These are phyloP conservation scores for Citrullus colocynthis DNA, from an alignment of 306 rosid genomes.

Conservation along the genomic window DNA sequence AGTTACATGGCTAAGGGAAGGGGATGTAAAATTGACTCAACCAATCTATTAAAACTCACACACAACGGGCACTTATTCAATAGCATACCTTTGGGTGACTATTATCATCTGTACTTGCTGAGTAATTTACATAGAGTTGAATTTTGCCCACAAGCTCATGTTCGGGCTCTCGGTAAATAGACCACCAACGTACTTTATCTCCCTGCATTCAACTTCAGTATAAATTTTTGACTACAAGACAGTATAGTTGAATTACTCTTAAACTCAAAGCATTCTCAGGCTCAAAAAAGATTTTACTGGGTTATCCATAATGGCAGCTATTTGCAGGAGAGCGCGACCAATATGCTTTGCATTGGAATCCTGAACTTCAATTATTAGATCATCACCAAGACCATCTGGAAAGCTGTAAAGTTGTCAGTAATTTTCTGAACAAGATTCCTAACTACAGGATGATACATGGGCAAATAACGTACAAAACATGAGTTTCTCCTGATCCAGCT, in stretches of 20 bases:
- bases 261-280: neutral
- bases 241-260: conserved; percentile 1
- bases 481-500: conserved; percentile 91
- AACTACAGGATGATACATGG: neutral
- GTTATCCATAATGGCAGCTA: conserved; percentile 71
- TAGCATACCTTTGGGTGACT: conserved; percentile 63
- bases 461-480: conserved; percentile 58
- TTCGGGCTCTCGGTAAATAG: conserved; percentile 60
- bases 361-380: conserved; percentile 76
- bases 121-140: conserved; percentile 62
- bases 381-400: conserved; percentile 94
- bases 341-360: conserved; percentile 86
- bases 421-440: conserved; percentile 15
- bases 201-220: conserved; percentile 44
- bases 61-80: neutral
- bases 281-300: conserved; percentile 41
- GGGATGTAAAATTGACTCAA: neutral
- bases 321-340: conserved; percentile 72
- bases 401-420: conserved; percentile 70
- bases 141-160: conserved; percentile 82
- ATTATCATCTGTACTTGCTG: conserved; percentile 69
- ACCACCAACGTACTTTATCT: conserved; percentile 96
- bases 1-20: neutral
- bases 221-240: conserved; percentile 16
- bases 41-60: neutral